phyloP scores from a whole-genome alignment of 1,139 yeast genomes.

The Candida pseudocylindracea region DNA sequence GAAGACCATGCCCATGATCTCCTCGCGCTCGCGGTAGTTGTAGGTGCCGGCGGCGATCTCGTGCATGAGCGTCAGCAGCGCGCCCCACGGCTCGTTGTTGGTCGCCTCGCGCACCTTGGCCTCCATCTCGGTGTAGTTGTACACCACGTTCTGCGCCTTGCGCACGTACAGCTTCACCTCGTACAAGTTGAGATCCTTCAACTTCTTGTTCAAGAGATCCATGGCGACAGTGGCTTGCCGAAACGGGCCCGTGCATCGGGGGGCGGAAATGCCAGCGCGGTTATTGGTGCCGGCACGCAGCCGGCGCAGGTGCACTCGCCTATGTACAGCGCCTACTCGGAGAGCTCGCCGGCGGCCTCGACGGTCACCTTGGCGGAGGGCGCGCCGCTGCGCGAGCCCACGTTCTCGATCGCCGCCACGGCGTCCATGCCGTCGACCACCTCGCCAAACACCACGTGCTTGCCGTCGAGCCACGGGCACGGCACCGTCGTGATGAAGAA shows the following conservation, averaged over 20 bases:
- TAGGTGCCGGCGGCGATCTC: constrained; percentile 92
- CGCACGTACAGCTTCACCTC: constrained; percentile 97
- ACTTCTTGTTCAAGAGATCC: constrained; percentile 50
- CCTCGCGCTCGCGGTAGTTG: constrained; percentile 66
- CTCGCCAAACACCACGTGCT: constrained; percentile 20
- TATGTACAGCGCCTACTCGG: neutral
- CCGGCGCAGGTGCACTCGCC: too few species aligned
- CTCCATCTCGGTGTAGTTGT: constrained; percentile 90
- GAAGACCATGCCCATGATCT: constrained; percentile 46
- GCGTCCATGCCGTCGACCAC: constrained; percentile 17
- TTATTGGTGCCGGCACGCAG: too few species aligned
- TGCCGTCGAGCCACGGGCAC: constrained; percentile 20
- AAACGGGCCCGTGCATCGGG: too few species aligned
- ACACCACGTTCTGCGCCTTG: constrained; percentile 87
- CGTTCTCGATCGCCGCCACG: constrained; percentile 14
- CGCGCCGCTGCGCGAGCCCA: constrained; percentile 12
- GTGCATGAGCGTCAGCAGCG: constrained; percentile 76
- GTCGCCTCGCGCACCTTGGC: constrained; percentile 95
- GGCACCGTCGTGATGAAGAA: constrained; percentile 20
- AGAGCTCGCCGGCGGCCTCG: constrained; percentile 15
- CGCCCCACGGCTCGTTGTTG: constrained; percentile 99
- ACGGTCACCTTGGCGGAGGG: constrained; percentile 11
- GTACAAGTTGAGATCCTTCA: constrained; percentile 69
- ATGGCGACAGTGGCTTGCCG: constrained; percentile 7
- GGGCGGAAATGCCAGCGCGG: too few species aligned